phyloP scores from a whole-genome alignment of 106 monocot genomes.

The Acorus gramineus region DNA sequence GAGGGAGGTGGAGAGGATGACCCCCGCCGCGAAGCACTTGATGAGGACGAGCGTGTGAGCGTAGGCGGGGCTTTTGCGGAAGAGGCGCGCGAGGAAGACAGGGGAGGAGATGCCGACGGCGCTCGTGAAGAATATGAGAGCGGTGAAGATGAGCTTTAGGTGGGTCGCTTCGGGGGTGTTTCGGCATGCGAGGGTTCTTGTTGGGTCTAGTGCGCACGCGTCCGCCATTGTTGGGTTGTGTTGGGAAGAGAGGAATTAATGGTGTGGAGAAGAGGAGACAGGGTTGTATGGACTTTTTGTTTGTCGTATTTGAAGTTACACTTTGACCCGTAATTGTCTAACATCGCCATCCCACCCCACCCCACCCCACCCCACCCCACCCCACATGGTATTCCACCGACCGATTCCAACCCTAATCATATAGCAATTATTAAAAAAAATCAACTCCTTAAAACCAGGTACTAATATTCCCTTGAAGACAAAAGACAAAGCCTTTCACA shows the following conservation, averaged over 20 bases:
- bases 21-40: conserved; percentile 95
- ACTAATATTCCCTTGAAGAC: too few relatives aligned
- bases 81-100: conserved; percentile 58
- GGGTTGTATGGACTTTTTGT: too few relatives aligned
- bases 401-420: too few relatives aligned
- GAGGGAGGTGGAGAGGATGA: conserved; percentile 86
- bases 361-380: too few relatives aligned
- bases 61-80: conserved; percentile 44
- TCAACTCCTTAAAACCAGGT: too few relatives aligned
- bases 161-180: conserved; percentile 50
- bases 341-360: too few relatives aligned
- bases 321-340: too few relatives aligned
- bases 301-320: too few relatives aligned
- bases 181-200: conserved; percentile 34
- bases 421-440: too few relatives aligned
- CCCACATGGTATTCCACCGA: too few relatives aligned
- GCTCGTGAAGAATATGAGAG: conserved; percentile 53
- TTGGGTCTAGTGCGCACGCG: conserved; percentile 13
- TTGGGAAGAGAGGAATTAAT: background rate
- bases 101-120: conserved; percentile 60
- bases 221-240: background rate
- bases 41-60: conserved; percentile 49
- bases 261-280: background rate
- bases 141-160: conserved; percentile 64
- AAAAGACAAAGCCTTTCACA: too few relatives aligned